Percentiles rank a stretch among this genome's conserved stretches.
These are phyloP conservation scores for Alternaria arbusti DNA, from an alignment of 2,329 filamentous ascomycete species.

Conservation along the genomic window DNA sequence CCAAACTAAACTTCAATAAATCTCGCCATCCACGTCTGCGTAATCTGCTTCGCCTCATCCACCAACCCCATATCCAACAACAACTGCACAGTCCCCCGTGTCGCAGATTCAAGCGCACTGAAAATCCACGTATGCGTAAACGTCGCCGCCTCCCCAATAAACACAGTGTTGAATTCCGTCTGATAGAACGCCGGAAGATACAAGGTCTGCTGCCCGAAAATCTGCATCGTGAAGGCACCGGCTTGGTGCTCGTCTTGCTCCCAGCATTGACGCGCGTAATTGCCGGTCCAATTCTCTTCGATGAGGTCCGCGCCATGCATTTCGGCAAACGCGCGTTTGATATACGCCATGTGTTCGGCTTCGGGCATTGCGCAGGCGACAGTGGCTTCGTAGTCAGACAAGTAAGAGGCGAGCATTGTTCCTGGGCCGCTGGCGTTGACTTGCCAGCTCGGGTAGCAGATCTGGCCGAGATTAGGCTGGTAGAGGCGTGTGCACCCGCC, in stretches of 20 bases:
- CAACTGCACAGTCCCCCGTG: slow-evolving; percentile 67
- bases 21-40: slow-evolving; percentile 69
- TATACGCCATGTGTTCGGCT: slow-evolving; percentile 61
- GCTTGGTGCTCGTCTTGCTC: slow-evolving; percentile 63
- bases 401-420: slow-evolving; percentile 55
- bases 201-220: slow-evolving; percentile 67
- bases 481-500: slow-evolving; percentile 66
- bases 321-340: slow-evolving; percentile 67
- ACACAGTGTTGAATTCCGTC: slow-evolving; percentile 69
- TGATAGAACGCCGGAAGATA: slow-evolving; percentile 73
- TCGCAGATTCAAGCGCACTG: slow-evolving; percentile 67
- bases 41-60: slow-evolving; percentile 69
- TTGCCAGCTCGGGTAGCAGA: slow-evolving; percentile 71
- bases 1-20: slow-evolving; percentile 55
- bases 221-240: slow-evolving; percentile 65
- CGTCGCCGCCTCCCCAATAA: slow-evolving; percentile 60
- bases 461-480: slow-evolving; percentile 63
- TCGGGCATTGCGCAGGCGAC: background rate
- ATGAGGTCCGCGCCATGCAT: slow-evolving; percentile 64
- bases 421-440: slow-evolving; percentile 65
- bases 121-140: slow-evolving; percentile 73
- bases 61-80: slow-evolving; percentile 67
- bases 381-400: background rate
- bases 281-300: slow-evolving; percentile 66
- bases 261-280: slow-evolving; percentile 69